Base-by-base conservation (phyloP, 306 rosid species). In the Canavalia gladiata region DNA sequence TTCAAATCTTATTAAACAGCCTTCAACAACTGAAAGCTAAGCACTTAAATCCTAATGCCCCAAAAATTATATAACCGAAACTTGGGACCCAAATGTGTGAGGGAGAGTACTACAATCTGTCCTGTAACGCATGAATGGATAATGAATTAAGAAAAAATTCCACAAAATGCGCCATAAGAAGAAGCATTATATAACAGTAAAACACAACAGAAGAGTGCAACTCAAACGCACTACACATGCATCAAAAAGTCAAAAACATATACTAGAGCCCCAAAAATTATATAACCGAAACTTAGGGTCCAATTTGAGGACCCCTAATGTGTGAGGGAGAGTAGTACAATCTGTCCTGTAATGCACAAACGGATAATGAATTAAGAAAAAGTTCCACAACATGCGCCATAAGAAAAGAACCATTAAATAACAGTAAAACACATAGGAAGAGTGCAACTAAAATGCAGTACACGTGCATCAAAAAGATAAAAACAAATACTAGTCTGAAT, bases 21-120 rank as follows among this genome's bases (percentile, higher is more conserved):
- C 59, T 55, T 85, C 75, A 74, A 83, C 78, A 51, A 72, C 79
- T 54, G 74, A 64, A 76, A 56, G 34, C 64, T 42, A 74, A 68
- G 78, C 54, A 62, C 60, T 5, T 43, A 84, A 74, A 72, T 42
- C 78, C 71, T 1, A 65, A 60, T 51, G 10, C 62, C 74, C 68
- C 25, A 65, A 69, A 18, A 69, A 75, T 33, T 41, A 70, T 50
- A 64, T 39, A 69, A 62, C 41, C 42, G 7, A 30, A 75, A 12
- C 81, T 50, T 54, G 54, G 57, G 30, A 63, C 70, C 49, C 60
- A 39, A 41, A 60, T 69, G 76, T 6, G 55, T 47, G 46, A 70
- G 46, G 77, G 7, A 42, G 72, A 50, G 60, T 51, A 49, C 51
- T 56, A 71, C 57, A 6, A 59, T 70, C 76, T 55, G 67, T 62